Evolutionary conservation across 2,329 filamentous ascomycete species (phyloP).

Genomic region (Pyricularia grisea): DNA sequence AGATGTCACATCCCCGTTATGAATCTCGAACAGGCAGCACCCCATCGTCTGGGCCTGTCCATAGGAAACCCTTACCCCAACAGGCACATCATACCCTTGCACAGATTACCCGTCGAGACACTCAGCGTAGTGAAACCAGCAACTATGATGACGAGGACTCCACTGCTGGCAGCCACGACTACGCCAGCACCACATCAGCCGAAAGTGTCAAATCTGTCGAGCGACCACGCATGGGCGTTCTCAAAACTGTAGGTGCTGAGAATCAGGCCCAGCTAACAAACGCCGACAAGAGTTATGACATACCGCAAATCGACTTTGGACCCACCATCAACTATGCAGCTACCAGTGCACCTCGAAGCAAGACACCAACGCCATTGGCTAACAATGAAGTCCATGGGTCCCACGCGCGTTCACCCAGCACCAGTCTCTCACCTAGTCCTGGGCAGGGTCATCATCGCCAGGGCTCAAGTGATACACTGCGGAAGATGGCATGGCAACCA

Average conservation of each 20-base stretch:
- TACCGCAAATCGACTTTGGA: conserved; percentile 78
- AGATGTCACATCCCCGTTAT: neutral
- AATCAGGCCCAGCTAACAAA: conserved; percentile 16
- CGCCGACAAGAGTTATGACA: conserved; percentile 32
- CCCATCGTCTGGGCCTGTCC: conserved; percentile 7
- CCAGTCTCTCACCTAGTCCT: conserved; percentile 18
- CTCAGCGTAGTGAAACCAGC: conserved; percentile 27
- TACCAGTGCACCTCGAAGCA: conserved; percentile 20
- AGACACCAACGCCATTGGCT: conserved; percentile 16
- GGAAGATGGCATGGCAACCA: conserved; percentile 72
- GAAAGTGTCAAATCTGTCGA: conserved; percentile 45
- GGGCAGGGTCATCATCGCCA: conserved; percentile 29
- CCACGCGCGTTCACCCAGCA: conserved; percentile 15
- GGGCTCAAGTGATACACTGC: conserved; percentile 41
- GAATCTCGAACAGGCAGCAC: neutral
- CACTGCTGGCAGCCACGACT: conserved; percentile 62
- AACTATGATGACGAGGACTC: conserved; percentile 53
- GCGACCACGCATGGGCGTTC: conserved; percentile 65
- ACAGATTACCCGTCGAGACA: conserved; percentile 24
- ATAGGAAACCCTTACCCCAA: conserved; percentile 20
- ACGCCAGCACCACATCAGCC: conserved; percentile 59
- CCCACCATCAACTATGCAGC: conserved; percentile 62
- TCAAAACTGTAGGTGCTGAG: conserved; percentile 64
- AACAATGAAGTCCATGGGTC: conserved; percentile 10
- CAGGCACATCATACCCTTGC: conserved; percentile 4